phyloP scores from a whole-genome alignment of 768 basidiomycete species.

The Ramaria sp. region DNA sequence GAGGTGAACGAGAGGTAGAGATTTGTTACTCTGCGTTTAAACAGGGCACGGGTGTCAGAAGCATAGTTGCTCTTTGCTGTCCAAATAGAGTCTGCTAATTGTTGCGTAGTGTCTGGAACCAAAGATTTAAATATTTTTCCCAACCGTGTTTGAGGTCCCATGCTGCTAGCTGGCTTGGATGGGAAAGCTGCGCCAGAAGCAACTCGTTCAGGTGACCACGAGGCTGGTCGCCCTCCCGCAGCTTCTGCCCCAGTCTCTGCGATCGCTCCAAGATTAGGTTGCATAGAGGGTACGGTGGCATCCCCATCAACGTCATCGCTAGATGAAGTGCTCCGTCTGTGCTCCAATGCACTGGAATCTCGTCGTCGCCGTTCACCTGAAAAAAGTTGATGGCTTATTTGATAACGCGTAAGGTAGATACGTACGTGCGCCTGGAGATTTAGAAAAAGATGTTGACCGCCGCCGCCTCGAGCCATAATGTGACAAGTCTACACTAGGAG shows the following conservation, averaged over 20 bases:
- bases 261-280: constrained; percentile 13
- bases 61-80: constrained; percentile 70
- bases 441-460: background rate
- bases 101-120: background rate
- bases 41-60: constrained; percentile 70
- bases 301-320: constrained; percentile 34
- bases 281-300: constrained; percentile 26
- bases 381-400: background rate
- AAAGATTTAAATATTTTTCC: constrained; percentile 4
- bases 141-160: background rate
- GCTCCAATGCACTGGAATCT: constrained; percentile 7
- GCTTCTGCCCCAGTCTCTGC: background rate
- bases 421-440: background rate
- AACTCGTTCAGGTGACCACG: background rate
- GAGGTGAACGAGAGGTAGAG: constrained; percentile 69
- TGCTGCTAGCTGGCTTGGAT: background rate
- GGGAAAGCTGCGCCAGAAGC: background rate
- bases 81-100: constrained; percentile 50
- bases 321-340: constrained; percentile 41
- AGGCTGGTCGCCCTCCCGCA: background rate
- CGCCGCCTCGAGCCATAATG: background rate
- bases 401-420: background rate
- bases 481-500: background rate
- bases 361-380: background rate
- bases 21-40: constrained; percentile 80